Evolutionary conservation across 2,329 filamentous ascomycete species (phyloP).

Genomic region (Chalaropsis ovoidea): DNA sequence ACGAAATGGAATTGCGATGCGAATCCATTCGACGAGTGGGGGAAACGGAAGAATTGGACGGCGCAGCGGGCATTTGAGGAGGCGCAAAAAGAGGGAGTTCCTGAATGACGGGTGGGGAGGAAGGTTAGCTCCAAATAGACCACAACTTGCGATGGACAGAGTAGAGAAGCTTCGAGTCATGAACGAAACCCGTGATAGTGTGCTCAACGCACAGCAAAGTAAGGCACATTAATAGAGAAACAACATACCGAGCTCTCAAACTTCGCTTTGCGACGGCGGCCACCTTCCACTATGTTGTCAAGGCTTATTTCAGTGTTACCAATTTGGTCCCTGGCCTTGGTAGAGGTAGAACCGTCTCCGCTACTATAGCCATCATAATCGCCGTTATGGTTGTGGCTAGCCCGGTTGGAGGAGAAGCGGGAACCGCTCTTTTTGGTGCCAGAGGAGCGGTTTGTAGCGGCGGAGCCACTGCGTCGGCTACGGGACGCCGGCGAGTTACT

Average conservation of each 20-base stretch:
- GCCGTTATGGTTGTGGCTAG: constrained; percentile 50
- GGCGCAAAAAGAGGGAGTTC: constrained; percentile 92
- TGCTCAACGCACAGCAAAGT: background rate
- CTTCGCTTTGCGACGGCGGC: constrained; percentile 87
- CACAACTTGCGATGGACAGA: constrained; percentile 11
- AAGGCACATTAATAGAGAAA: background rate
- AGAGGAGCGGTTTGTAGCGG: constrained; percentile 40
- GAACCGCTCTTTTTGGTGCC: constrained; percentile 56
- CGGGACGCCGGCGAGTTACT: constrained; percentile 62
- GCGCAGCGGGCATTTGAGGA: constrained; percentile 81
- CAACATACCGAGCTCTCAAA: constrained; percentile 87
- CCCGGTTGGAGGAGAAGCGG: constrained; percentile 35
- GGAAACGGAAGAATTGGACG: constrained; percentile 96
- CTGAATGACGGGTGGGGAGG: constrained; percentile 39
- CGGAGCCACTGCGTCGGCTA: constrained; percentile 68
- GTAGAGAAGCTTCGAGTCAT: background rate
- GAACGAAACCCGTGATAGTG: background rate
- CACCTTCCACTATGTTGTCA: constrained; percentile 96
- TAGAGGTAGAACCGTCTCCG: constrained; percentile 69
- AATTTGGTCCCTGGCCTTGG: constrained; percentile 70
- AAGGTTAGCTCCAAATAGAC: constrained; percentile 31
- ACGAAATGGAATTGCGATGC: constrained; percentile 63
- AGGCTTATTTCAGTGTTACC: constrained; percentile 95
- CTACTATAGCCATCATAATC: constrained; percentile 72
- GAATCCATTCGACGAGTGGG: constrained; percentile 72